Conservation (phyloP, 2,329 filamentous ascomycete genomes). For the Hypoxylon sp. region DNA sequence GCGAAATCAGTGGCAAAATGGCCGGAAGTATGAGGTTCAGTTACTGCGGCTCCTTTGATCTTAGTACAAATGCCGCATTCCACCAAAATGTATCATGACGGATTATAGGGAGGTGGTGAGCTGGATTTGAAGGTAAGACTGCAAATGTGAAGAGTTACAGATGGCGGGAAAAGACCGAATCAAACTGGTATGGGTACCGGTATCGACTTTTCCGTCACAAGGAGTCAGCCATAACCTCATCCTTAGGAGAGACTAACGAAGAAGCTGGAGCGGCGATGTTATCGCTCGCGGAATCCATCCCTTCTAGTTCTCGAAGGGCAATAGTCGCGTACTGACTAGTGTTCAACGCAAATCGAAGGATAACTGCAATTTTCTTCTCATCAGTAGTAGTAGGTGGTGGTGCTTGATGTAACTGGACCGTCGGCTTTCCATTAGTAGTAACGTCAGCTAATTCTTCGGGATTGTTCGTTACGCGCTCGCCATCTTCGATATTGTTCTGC, state of each 20-base stretch:
- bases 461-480: conserved; percentile 14
- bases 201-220: background rate
- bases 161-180: background rate
- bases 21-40: background rate
- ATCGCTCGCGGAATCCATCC: conserved; percentile 26
- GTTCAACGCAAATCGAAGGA: conserved; percentile 54
- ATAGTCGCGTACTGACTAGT: conserved; percentile 56
- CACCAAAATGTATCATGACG: background rate
- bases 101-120: background rate
- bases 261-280: conserved; percentile 1
- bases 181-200: background rate
- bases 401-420: background rate
- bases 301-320: conserved; percentile 55
- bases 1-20: background rate
- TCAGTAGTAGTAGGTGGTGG: conserved; percentile 27
- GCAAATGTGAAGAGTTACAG: background rate
- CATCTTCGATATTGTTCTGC: conserved; percentile 7
- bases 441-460: conserved; percentile 10
- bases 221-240: background rate
- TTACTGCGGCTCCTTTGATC: conserved; percentile 8
- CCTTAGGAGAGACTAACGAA: conserved; percentile 2
- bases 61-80: background rate
- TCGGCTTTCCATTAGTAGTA: conserved; percentile 16
- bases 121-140: background rate
- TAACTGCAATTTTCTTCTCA: conserved; percentile 53